Evolutionary conservation across 2,329 filamentous ascomycete species (phyloP).

Genomic region (Claviceps purpurea): DNA sequence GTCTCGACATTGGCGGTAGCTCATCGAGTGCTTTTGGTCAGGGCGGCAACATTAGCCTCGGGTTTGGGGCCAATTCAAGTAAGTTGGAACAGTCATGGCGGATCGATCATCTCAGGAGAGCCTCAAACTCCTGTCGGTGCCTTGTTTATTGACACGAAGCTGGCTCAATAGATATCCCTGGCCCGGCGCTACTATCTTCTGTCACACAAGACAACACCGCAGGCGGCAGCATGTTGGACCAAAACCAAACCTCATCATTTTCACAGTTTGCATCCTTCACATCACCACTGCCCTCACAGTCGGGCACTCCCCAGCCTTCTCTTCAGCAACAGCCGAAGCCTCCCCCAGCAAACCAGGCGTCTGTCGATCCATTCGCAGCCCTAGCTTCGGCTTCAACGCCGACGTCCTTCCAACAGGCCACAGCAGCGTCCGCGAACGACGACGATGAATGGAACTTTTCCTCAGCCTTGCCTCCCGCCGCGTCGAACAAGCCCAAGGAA

Average conservation of each 20-base stretch:
- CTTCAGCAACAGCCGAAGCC: constrained; percentile 33
- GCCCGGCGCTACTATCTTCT: constrained; percentile 50
- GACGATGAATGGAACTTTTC: constrained; percentile 95
- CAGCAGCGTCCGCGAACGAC: constrained; percentile 42
- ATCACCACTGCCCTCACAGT: constrained; percentile 37
- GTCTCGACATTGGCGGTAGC: constrained; percentile 62
- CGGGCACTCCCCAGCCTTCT: constrained; percentile 38
- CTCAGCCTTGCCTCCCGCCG: constrained; percentile 60
- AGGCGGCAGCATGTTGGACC: constrained; percentile 26
- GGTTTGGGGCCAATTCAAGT: constrained; percentile 59
- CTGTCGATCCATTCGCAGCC: constrained; percentile 39
- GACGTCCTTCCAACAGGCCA: constrained; percentile 10
- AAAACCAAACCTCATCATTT: constrained; percentile 33
- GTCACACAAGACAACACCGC: constrained; percentile 47
- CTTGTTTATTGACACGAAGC: constrained; percentile 8
- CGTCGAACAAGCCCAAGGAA: constrained; percentile 39
- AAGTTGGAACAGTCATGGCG: constrained; percentile 16
- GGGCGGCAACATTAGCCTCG: constrained; percentile 71
- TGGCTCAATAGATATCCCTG: constrained; percentile 43
- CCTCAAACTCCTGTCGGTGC: no score
- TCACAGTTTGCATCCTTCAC: constrained; percentile 42
- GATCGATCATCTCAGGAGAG: no score
- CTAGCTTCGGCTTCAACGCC: constrained; percentile 22
- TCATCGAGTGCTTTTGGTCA: constrained; percentile 50
- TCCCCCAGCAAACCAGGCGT: constrained; percentile 26